These are phyloP conservation scores for Aspergillus sp. DNA, from an alignment of 2,329 filamentous ascomycete species.

Conservation along the genomic window DNA sequence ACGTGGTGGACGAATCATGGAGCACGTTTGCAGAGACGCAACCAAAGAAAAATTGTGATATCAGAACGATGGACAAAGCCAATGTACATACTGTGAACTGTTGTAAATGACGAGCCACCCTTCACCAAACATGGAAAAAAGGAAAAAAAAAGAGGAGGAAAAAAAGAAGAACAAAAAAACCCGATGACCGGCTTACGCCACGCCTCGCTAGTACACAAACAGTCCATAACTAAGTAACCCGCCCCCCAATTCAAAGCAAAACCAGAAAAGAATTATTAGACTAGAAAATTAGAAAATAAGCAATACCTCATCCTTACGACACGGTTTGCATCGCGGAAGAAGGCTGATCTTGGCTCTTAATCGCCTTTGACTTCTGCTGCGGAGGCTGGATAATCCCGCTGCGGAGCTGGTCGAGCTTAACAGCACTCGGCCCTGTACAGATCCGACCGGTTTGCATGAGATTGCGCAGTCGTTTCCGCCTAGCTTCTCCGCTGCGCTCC, in stretches of 20 bases:
- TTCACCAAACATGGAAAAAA: neutral
- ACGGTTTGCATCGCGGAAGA: constrained; percentile 32
- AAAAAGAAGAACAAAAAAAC: neutral
- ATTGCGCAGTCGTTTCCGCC: constrained; percentile 50
- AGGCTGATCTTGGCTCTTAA: constrained; percentile 25
- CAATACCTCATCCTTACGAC: constrained; percentile 22
- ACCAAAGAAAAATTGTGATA: too few species aligned
- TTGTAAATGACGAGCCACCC: constrained; percentile 3
- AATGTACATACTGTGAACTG: neutral
- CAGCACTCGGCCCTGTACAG: constrained; percentile 39
- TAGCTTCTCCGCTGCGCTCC: constrained; percentile 48
- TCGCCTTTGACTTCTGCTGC: constrained; percentile 22
- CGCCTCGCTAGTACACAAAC: constrained; percentile 23
- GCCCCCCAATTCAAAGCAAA: constrained; percentile 2
- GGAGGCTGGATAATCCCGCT: constrained; percentile 30
- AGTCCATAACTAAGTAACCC: constrained; percentile 13
- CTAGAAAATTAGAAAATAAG: neutral
- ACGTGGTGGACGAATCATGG: constrained; percentile 3
- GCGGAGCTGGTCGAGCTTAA: constrained; percentile 37
- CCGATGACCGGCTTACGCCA: constrained; percentile 7
- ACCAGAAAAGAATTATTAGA: neutral
- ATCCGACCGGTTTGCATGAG: constrained; percentile 45
- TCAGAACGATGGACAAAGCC: neutral
- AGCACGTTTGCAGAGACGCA: neutral
- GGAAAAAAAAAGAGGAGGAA: neutral